Base-by-base conservation (phyloP, 306 rosid species). In the Fragaria nilgerrensis region DNA sequence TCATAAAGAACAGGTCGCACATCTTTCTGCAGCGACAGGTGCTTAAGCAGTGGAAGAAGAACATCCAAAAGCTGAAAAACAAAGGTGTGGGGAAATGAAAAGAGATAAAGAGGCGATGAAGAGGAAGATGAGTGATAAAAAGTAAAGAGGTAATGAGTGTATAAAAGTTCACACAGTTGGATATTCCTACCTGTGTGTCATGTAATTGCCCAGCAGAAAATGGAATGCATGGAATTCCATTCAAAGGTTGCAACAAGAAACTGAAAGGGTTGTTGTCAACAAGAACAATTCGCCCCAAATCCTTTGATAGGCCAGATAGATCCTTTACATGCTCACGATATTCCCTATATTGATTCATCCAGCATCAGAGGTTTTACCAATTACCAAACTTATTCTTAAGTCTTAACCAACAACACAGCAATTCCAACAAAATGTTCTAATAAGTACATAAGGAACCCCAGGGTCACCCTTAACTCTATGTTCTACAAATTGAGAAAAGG, bases 181-280 rank as follows among this genome's bases (percentile, higher is more conserved):
- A 52, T 73, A 41, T 70, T 75, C 32, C 20, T 74, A 92, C 99
- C 97, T 96, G 97, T 22, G 90, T 86, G 84, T 96, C 99, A 32
- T 87, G 84, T 50, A 92, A 91, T 68, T 91, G 93, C 63, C 96
- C 91, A 3, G 98, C 94, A 75, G 99, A 87, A 87, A 96, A 96
- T 66, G 99, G 91, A 74, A 96, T 72, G 83, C 99, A 96, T 5
- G 99, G 99, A 79, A 96, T 87, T 77, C 99, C 99, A 85, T 96
- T 96, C 72, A 86, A 67, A 32, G 99, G 99, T 84, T 96, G 99
- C 81, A 92, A 75, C 81, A 96, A 68, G 80, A 96, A 96, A 88
- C 99, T 96, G 85, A 96, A 96, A 9, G 99, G 99, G 59, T 96
- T 96, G 90, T 96, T 96, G 84, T 96, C 99, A 56, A 96, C 98